Base-by-base conservation (phyloP, 1,284 basidiomycete species). In the Schizophyllum commune region DNA sequence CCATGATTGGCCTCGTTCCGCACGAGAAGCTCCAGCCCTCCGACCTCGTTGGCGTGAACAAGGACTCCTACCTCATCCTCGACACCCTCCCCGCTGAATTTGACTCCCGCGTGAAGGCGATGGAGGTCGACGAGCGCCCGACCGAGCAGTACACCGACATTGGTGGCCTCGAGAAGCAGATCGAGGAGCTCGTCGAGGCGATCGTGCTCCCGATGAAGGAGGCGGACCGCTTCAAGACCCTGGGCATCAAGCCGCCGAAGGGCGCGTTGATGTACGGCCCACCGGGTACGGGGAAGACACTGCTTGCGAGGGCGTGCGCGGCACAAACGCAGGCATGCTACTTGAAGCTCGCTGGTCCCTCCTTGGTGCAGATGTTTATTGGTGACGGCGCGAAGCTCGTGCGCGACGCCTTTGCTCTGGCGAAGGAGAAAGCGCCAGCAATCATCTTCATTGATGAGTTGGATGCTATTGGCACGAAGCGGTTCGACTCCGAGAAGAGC, bases 381-480 rank as follows among this genome's bases (percentile, higher is more conserved):
- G 96, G 96, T 68, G 96, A 99, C 74, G 97, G 97, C 68, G 96
- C 96, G 22, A 88, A 97, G 66, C 93, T 99, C 82, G 96, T 99
- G 17, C 88, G 96, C 64, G 96, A 99, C 74, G 84, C 98, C 56
- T 99, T 99, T 75, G 96, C 98, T 69, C 91, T 99, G 79, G 96
- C 96, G 53, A 88, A 97, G 68, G 89, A 92, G 71, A 98, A 98
- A 76, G 97, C 97, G 67, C 96, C 96, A 17, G 97, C 96, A 68
- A 98, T 99, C 72, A 98, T 99, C 75, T 99, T 99, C 79, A 98
- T 99, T 68, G 96, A 99, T 70, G 97, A 98, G 75, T 83, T 97
- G 64, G 94, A 97, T 69, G 95, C 96, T 17, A 95, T 99, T 68
- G 96, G 97, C 69, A 98, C 96, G 53, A 96, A 97, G 57, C 86